These are phyloP conservation scores for Glycine soja DNA, from an alignment of 306 rosid genomes.

Conservation along the genomic window DNA sequence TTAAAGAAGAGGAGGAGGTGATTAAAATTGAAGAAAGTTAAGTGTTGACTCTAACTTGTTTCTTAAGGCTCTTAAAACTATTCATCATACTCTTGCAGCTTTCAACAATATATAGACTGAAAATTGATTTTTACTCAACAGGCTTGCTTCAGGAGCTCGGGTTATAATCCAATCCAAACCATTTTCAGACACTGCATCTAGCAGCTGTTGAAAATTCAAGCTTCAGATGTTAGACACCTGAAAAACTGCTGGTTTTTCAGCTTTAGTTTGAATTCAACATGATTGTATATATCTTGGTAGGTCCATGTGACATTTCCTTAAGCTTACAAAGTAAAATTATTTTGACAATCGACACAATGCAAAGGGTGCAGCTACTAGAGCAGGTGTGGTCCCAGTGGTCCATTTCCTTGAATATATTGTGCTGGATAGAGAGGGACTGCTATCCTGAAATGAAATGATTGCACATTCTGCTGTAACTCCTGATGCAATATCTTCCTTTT, in stretches of 20 bases:
- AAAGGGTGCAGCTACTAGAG: conserved; percentile 44
- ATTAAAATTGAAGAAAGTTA: conserved; percentile 98
- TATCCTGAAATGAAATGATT: conserved; percentile 47
- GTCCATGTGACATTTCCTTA: conserved; percentile 44
- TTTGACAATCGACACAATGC: conserved; percentile 44
- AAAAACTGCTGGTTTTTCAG: conserved; percentile 44
- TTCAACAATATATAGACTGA: conserved; percentile 45
- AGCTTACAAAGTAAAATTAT: conserved; percentile 47
- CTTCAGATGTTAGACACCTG: conserved; percentile 15
- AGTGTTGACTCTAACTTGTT: conserved; percentile 56
- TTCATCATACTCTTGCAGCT: conserved; percentile 3
- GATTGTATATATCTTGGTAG: conserved; percentile 56
- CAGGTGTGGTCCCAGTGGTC: conserved; percentile 63
- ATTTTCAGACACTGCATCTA: conserved; percentile 52
- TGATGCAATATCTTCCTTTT: conserved; percentile 49
- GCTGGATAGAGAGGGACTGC: conserved; percentile 51
- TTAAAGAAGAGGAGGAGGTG: conserved; percentile 77
- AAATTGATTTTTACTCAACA: conserved; percentile 57
- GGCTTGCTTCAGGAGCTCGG: conserved; percentile 99
- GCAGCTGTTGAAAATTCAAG: conserved; percentile 51
- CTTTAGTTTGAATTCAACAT: conserved; percentile 55
- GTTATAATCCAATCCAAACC: conserved; percentile 89
- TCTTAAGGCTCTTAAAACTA: conserved; percentile 38
- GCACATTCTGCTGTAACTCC: conserved; percentile 51
- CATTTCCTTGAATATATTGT: conserved; percentile 46